Base-by-base conservation (phyloP, 768 basidiomycete species). In the Leccinum rimulosum region DNA sequence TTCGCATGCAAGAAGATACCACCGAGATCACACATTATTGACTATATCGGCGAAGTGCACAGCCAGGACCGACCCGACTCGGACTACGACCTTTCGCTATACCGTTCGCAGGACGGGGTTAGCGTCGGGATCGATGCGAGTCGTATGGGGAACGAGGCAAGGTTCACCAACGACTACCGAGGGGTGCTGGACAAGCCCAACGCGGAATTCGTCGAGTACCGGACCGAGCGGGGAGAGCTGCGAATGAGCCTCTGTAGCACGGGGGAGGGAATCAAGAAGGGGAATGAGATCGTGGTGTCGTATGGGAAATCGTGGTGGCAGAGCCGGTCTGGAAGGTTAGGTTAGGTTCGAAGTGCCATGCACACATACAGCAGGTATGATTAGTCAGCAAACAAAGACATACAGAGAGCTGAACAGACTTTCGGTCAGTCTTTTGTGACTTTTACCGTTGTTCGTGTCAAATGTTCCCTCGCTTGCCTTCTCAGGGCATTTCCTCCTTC, bases 141-240 rank as follows among this genome's bases (percentile, higher is more conserved):
- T 30, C 64, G 48, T 3, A 83, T 83, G 77, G 95, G 95, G 30
- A 97, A 95, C 73, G 91, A 94, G 71, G 88, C 88, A 1, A 79
- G 95, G 66, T 95, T 96, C 69, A 79, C 93, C 59, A 97, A 97
- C 65, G 95, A 96, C 76, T 98, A 88, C 73, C 82, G 95, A 56
- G 91, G 93, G 3, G 78, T 94, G n/a, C 75, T 70, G 52, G 70
- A 72, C 25, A 86, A 77, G 68, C 85, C 91, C 4, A 94, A 94
- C 64, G 88, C 85, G 1, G 64, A 82, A 30, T 93, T 93, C 65
- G 75, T 78, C 52, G 90, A 92, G 45, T 73, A 74, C 38, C 75
- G 83, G 59, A 79, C 77, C 10, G 62, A 59, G 19, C 66, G 62
- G 35, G 92, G 89, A 17, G 89, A 89, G 70, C 72, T 89, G 62